These are phyloP conservation scores for Cercospora janseana DNA, from an alignment of 2,329 filamentous ascomycete species.

Conservation along the genomic window DNA sequence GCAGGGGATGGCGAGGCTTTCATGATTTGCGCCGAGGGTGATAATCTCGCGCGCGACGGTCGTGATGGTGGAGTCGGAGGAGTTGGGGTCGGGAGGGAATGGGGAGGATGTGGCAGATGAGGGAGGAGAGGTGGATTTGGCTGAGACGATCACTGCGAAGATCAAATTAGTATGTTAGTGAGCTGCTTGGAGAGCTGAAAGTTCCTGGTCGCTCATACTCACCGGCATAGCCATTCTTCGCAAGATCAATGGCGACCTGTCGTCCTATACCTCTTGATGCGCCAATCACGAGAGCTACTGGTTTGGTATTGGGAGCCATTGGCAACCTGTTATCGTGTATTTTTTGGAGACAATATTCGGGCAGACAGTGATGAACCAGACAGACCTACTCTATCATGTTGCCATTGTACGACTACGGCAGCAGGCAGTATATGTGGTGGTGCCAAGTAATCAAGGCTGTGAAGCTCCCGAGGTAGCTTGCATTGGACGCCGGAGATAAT, in stretches of 20 bases:
- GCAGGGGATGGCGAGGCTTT: constrained; percentile 64
- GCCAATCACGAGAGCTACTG: constrained; percentile 36
- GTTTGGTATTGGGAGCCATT: constrained; percentile 12
- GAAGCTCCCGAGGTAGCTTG: neutral
- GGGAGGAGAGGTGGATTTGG: constrained; percentile 68
- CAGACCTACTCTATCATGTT: neutral
- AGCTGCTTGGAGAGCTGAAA: neutral
- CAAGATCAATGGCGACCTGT: constrained; percentile 75
- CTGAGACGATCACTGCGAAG: constrained; percentile 69
- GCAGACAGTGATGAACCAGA: neutral
- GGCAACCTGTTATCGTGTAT: neutral
- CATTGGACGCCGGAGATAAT: neutral
- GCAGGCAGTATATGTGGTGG: constrained; percentile 4
- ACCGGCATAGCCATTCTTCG: constrained; percentile 69
- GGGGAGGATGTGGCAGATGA: constrained; percentile 37
- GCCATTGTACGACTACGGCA: neutral
- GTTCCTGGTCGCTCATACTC: constrained; percentile 21
- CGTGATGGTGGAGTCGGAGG: constrained; percentile 69
- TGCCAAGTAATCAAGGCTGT: neutral
- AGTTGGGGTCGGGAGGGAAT: constrained; percentile 77
- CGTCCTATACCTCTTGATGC: constrained; percentile 67
- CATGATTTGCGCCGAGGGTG: constrained; percentile 51
- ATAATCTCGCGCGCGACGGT: constrained; percentile 75
- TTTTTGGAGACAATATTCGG: neutral
- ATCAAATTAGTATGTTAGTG: too few relatives aligned